phyloP scores from a whole-genome alignment of 176 grass and related monocot species.

The Urochloa ruziziensis region DNA sequence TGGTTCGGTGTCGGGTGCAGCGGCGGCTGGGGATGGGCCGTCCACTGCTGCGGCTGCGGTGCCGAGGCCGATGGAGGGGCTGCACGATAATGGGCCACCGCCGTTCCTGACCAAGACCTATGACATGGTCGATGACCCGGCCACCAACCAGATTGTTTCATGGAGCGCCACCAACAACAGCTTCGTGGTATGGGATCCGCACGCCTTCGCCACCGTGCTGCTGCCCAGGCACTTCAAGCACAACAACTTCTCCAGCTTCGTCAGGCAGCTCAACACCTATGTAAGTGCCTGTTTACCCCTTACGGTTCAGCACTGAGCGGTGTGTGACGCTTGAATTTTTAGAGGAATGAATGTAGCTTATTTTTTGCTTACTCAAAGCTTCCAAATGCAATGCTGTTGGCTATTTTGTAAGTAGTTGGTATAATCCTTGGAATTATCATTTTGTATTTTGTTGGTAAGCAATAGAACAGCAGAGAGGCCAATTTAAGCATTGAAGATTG shows the following conservation, averaged over 20 bases:
- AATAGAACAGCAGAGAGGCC: neutral
- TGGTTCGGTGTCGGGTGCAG: neutral
- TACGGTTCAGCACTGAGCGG: neutral
- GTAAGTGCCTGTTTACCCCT: constrained; percentile 17
- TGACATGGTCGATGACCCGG: constrained; percentile 70
- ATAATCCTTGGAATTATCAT: neutral
- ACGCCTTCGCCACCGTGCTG: constrained; percentile 62
- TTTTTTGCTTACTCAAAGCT: neutral
- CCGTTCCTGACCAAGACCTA: constrained; percentile 93
- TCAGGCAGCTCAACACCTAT: constrained; percentile 65
- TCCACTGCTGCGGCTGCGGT: neutral
- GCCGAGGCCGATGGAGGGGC: constrained; percentile 71
- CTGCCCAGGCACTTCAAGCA: constrained; percentile 85
- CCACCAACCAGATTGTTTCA: constrained; percentile 56
- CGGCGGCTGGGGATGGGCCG: neutral
- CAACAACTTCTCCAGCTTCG: constrained; percentile 77
- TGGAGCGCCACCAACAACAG: constrained; percentile 76
- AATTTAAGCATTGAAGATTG: neutral
- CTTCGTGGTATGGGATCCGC: constrained; percentile 92
- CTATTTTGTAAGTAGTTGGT: constrained; percentile 2
- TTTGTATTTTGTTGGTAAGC: constrained; percentile 4
- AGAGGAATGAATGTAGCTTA: neutral
- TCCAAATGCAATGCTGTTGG: neutral
- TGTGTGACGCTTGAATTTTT: neutral
- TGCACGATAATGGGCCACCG: constrained; percentile 77